Evolutionary conservation across 148 eudicot species (phyloP).

Genomic region (Limonium bicolor): DNA sequence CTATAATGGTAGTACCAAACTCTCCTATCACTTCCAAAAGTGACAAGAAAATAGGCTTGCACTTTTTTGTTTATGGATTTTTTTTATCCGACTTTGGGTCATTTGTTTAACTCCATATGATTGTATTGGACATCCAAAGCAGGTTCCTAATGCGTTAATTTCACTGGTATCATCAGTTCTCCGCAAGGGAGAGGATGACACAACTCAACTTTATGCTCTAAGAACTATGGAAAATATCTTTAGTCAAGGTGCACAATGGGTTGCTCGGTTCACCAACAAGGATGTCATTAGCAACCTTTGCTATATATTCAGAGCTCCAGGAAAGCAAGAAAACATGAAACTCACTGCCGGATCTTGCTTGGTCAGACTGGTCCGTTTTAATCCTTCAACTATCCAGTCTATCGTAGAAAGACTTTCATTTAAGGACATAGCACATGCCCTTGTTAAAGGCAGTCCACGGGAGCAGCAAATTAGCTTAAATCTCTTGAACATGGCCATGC

Average conservation of each 20-base stretch:
- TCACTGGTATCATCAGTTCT: slow-evolving; percentile 69
- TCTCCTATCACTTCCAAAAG: too few relatives aligned
- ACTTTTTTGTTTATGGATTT: neutral
- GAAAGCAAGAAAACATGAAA: slow-evolving; percentile 81
- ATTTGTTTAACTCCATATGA: neutral
- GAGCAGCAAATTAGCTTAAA: slow-evolving; percentile 95
- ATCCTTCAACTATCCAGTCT: slow-evolving; percentile 52
- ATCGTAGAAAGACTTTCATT: slow-evolving; percentile 63
- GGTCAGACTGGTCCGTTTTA: slow-evolving; percentile 74
- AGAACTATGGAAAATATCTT: slow-evolving; percentile 90
- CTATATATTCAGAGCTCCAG: slow-evolving; percentile 70
- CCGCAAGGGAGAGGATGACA: slow-evolving; percentile 94
- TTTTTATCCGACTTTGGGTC: neutral
- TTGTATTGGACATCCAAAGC: slow-evolving; percentile 7
- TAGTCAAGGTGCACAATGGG: slow-evolving; percentile 93
- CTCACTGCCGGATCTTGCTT: slow-evolving; percentile 94
- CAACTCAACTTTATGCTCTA: slow-evolving; percentile 86
- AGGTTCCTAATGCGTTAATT: slow-evolving; percentile 78
- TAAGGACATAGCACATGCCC: slow-evolving; percentile 58
- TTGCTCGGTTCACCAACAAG: slow-evolving; percentile 77
- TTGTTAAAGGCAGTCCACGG: slow-evolving; percentile 75
- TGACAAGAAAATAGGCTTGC: too few relatives aligned
- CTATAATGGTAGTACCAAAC: too few relatives aligned
- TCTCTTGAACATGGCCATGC: slow-evolving; percentile 39
- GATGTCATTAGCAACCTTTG: slow-evolving; percentile 80